phyloP scores from a whole-genome alignment of 208 protist species.

The Crithidia brevicula region DNA sequence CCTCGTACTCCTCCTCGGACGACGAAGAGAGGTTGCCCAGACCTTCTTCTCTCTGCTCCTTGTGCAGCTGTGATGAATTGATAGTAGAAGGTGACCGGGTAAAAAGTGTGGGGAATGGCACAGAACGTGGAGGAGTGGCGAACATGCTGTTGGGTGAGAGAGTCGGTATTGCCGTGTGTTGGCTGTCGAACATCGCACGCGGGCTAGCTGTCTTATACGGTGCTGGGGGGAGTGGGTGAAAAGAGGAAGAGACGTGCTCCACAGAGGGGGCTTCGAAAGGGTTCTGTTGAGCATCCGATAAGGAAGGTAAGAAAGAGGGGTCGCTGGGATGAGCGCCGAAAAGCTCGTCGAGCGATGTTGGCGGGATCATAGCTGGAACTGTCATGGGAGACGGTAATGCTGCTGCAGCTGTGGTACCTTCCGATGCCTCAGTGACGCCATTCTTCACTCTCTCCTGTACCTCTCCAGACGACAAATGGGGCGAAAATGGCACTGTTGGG shows the following conservation, averaged over 20 bases:
- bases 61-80: background rate
- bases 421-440: background rate
- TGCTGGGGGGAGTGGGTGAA: background rate
- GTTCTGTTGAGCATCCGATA: background rate
- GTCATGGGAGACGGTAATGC: background rate
- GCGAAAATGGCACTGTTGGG: background rate
- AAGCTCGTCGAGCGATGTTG: conserved; percentile 19
- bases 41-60: background rate
- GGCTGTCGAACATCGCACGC: background rate
- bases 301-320: background rate
- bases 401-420: background rate
- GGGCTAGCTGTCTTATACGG: background rate
- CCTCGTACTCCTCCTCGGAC: conserved; percentile 38
- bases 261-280: background rate
- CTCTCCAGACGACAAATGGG: background rate
- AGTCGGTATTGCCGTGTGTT: background rate
- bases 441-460: background rate
- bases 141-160: conserved; percentile 18
- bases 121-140: conserved; percentile 4
- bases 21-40: conserved; percentile 9
- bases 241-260: background rate
- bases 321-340: background rate
- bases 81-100: background rate
- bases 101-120: background rate
- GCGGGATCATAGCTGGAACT: conserved; percentile 1